Conservation (phyloP, 2,329 filamentous ascomycete genomes). For the Aspergillus fructus region DNA sequence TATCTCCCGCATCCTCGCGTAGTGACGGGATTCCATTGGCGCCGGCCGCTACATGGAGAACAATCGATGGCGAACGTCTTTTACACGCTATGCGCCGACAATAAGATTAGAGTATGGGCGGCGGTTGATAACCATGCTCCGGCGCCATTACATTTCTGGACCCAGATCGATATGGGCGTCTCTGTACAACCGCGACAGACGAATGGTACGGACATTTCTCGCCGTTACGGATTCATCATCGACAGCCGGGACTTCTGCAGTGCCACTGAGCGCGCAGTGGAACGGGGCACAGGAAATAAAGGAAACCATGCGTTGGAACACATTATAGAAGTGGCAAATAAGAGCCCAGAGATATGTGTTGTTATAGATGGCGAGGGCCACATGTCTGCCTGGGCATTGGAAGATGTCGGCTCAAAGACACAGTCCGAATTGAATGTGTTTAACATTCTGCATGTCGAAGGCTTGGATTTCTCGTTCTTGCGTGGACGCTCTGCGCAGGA, state of each 20-base stretch:
- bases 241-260: slow-evolving; percentile 76
- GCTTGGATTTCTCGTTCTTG: slow-evolving; percentile 47
- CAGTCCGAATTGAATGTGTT: slow-evolving; percentile 70
- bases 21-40: slow-evolving; percentile 86
- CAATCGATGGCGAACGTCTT: slow-evolving; percentile 82
- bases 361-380: slow-evolving; percentile 79
- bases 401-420: slow-evolving; percentile 74
- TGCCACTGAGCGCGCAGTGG: slow-evolving; percentile 74
- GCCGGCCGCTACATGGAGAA: slow-evolving; percentile 71
- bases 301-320: slow-evolving; percentile 76
- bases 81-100: slow-evolving; percentile 84
- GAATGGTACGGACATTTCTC: slow-evolving; percentile 38
- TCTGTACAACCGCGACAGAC: slow-evolving; percentile 62
- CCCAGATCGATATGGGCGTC: slow-evolving; percentile 71
- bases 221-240: slow-evolving; percentile 75
- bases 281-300: slow-evolving; percentile 58
- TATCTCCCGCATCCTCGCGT: slow-evolving; percentile 82
- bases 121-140: slow-evolving; percentile 69
- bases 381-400: slow-evolving; percentile 90
- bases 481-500: slow-evolving; percentile 29
- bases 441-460: slow-evolving; percentile 77
- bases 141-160: slow-evolving; percentile 76
- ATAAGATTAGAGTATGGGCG: slow-evolving; percentile 79
- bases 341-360: slow-evolving; percentile 81
- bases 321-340: slow-evolving; percentile 80